A percentile compares a stretch with the other conserved stretches of the same genome.
These are phyloP conservation scores for Plasmodium berghei DNA, from an alignment of 169 alveolate genomes.

Conservation along the genomic window DNA sequence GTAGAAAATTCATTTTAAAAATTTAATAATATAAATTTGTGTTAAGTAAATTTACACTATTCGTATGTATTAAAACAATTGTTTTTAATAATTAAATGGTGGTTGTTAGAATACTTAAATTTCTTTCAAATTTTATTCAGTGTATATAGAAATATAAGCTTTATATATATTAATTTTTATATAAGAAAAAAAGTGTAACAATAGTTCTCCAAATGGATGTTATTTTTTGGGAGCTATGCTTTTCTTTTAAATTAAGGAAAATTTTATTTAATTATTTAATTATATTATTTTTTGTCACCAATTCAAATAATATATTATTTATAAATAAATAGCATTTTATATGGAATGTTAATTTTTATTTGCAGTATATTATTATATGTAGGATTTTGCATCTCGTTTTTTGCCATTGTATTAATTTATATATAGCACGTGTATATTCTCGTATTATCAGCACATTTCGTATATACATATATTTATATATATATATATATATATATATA, in stretches of 20 bases:
- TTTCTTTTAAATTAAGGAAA: slow-evolving; percentile 17
- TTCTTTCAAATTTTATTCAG: not conserved
- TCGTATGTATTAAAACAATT: not conserved
- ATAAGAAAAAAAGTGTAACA: slow-evolving; percentile 10
- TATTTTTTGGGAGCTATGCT: not conserved
- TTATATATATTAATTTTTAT: slow-evolving; percentile 1
- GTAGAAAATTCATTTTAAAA: slow-evolving; percentile 44
- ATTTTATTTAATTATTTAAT: slow-evolving; percentile 3
- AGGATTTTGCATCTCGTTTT: no score
- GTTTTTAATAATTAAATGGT: no score
- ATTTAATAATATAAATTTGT: not conserved
- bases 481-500: no score
- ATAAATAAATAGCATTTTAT: slow-evolving; percentile 2
- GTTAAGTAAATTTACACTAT: not conserved
- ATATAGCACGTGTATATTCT: no score
- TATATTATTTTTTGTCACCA: no score
- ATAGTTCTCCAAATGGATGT: slow-evolving; percentile 37
- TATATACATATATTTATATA: no score
- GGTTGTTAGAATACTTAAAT: not conserved
- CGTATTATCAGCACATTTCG: no score
- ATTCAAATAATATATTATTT: not conserved
- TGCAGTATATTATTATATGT: no score
- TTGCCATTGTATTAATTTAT: no score
- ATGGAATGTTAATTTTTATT: not conserved
- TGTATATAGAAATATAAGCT: not conserved